Percentiles rank a stretch among this genome's conserved stretches.
Conservation (phyloP, 345 rosid genomes). For the Hibiscus mutabilis region DNA sequence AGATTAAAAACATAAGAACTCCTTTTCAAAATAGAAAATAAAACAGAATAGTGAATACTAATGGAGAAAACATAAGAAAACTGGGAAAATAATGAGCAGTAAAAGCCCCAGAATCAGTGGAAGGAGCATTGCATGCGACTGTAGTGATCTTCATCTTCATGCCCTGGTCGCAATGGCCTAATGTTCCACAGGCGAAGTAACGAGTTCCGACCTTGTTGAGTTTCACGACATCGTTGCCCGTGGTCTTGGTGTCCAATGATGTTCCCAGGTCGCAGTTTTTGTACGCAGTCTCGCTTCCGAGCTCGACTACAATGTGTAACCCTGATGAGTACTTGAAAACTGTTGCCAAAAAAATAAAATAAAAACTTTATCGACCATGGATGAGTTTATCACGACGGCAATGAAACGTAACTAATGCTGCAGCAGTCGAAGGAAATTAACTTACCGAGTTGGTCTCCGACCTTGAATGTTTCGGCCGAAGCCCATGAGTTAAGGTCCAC, state of each 20-base stretch:
- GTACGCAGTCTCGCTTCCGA: slow-evolving; percentile 60
- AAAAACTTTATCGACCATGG: background rate
- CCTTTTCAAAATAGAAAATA: background rate
- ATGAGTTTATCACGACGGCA: too few species aligned
- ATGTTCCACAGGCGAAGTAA: slow-evolving; percentile 81
- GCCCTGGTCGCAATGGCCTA: slow-evolving; percentile 79
- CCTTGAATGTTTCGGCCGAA: slow-evolving; percentile 55
- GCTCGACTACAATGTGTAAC: slow-evolving; percentile 84
- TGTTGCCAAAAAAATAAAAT: slow-evolving; percentile 9
- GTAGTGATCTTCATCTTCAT: slow-evolving; percentile 45
- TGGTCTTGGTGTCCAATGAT: slow-evolving; percentile 47
- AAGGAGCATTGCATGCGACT: background rate
- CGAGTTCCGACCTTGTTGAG: slow-evolving; percentile 59
- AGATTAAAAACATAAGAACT: too few species aligned
- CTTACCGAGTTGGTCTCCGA: slow-evolving; percentile 75
- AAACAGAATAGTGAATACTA: background rate
- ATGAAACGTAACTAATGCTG: background rate
- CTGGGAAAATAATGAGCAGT: background rate
- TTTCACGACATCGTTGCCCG: slow-evolving; percentile 73
- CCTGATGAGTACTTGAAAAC: slow-evolving; percentile 62
- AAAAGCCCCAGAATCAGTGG: background rate
- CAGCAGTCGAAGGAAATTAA: background rate
- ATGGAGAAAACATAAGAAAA: background rate
- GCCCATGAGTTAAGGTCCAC: slow-evolving; percentile 70
- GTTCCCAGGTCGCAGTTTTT: slow-evolving; percentile 74